These are phyloP conservation scores for Penicillium taxi DNA, from an alignment of 495 filamentous ascomycete genomes.

Conservation along the genomic window DNA sequence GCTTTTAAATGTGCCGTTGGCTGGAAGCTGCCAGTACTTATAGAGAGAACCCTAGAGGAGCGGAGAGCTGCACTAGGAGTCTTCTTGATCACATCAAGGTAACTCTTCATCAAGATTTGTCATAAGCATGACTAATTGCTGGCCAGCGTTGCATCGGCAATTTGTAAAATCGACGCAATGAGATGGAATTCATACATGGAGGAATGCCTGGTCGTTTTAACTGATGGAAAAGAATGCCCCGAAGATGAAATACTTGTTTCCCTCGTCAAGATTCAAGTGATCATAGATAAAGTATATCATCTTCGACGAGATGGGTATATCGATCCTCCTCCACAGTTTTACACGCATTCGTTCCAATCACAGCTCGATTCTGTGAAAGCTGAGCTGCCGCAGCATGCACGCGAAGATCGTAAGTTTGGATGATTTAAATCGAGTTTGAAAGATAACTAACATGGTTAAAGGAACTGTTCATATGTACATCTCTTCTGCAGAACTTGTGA, in stretches of 20 bases:
- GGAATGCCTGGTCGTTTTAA: slow-evolving; percentile 38
- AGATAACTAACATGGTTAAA: slow-evolving; percentile 9
- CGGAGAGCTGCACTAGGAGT: slow-evolving; percentile 46
- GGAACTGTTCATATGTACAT: slow-evolving; percentile 32
- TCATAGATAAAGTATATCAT: slow-evolving; percentile 30
- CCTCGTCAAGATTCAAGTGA: slow-evolving; percentile 38
- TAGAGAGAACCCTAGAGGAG: slow-evolving; percentile 41
- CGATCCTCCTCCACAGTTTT: slow-evolving; percentile 23
- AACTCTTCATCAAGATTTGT: slow-evolving; percentile 6
- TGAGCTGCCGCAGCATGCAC: slow-evolving; percentile 26
- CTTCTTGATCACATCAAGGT: slow-evolving; percentile 47
- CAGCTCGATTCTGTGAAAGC: slow-evolving; percentile 34
- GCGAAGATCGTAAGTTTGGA: slow-evolving; percentile 30
- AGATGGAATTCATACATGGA: slow-evolving; percentile 48
- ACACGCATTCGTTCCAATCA: slow-evolving; percentile 36
- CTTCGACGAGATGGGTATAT: slow-evolving; percentile 15
- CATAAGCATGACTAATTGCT: background rate
- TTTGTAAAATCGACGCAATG: slow-evolving; percentile 40
- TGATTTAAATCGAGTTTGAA: background rate
- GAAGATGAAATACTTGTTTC: slow-evolving; percentile 45
- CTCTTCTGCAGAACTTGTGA: slow-evolving; percentile 33
- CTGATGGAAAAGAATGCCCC: slow-evolving; percentile 37
- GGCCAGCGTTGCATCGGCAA: slow-evolving; percentile 33
- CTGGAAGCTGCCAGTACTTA: slow-evolving; percentile 10
- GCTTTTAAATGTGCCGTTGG: slow-evolving; percentile 18